Evolutionary conservation across 441 rosid genomes (phyloP).

Genomic region (Monsonia emarginata): DNA sequence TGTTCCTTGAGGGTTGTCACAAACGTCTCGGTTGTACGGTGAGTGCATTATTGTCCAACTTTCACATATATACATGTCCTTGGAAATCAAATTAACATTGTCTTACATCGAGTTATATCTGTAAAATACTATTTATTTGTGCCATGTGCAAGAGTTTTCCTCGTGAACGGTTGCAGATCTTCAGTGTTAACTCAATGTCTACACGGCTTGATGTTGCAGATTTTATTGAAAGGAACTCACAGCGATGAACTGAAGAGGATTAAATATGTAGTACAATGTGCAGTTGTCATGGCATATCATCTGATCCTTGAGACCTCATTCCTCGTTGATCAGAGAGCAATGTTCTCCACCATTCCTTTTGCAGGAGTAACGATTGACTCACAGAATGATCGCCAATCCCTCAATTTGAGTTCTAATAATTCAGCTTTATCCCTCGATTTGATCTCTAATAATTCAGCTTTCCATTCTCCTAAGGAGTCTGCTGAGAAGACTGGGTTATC

Average conservation of each 20-base stretch:
- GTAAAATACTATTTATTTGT: background rate
- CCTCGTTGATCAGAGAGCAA: constrained; percentile 70
- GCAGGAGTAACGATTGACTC: constrained; percentile 26
- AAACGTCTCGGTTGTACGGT: constrained; percentile 82
- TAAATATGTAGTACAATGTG: constrained; percentile 66
- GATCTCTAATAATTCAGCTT: too few relatives aligned
- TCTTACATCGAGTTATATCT: background rate
- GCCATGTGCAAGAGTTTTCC: background rate
- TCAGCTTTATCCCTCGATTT: too few relatives aligned
- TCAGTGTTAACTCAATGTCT: constrained; percentile 5
- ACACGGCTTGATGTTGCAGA: constrained; percentile 35
- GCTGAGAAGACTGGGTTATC: constrained; percentile 21
- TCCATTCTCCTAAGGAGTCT: constrained; percentile 27
- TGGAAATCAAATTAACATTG: background rate
- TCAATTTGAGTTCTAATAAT: constrained; percentile 25
- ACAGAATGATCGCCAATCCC: constrained; percentile 22
- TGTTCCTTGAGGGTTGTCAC: constrained; percentile 87
- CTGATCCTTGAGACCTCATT: constrained; percentile 85
- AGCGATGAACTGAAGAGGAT: constrained; percentile 71
- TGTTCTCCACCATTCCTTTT: constrained; percentile 58
- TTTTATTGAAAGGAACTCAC: constrained; percentile 81
- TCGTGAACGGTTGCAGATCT: background rate
- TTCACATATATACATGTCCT: background rate
- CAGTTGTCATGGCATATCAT: constrained; percentile 66
- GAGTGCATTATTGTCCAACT: constrained; percentile 25